These are phyloP conservation scores for Skeletonema grethae DNA, from an alignment of 108 stramenopile genomes.

Conservation along the genomic window DNA sequence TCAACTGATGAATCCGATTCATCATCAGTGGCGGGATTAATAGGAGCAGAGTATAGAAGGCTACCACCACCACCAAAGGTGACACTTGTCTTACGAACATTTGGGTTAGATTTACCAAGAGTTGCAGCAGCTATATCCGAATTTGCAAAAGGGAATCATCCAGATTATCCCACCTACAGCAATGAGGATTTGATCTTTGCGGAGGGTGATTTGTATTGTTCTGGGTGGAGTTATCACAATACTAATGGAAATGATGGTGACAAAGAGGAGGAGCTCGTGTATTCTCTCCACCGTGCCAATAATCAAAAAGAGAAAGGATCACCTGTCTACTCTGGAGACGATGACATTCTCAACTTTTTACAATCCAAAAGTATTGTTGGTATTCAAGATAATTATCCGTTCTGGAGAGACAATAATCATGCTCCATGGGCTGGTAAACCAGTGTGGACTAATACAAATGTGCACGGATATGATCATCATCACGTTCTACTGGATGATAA, in stretches of 20 bases:
- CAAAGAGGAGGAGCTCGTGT: constrained; percentile 15
- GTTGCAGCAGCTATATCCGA: constrained; percentile 62
- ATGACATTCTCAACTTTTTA: constrained; percentile 59
- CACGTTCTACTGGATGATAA: constrained; percentile 90
- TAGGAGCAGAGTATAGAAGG: neutral
- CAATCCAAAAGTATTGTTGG: constrained; percentile 60
- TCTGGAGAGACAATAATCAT: constrained; percentile 65
- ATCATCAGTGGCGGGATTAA: neutral
- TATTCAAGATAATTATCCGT: constrained; percentile 80
- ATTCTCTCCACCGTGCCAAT: constrained; percentile 18
- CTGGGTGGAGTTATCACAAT: constrained; percentile 49
- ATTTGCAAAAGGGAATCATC: constrained; percentile 80
- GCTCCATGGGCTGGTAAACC: constrained; percentile 84
- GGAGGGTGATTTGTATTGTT: constrained; percentile 46
- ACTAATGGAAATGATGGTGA: neutral
- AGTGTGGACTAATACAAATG: constrained; percentile 64
- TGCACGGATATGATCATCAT: constrained; percentile 50
- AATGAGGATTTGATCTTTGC: constrained; percentile 53
- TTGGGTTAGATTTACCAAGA: constrained; percentile 71
- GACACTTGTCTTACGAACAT: constrained; percentile 81
- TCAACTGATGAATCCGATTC: neutral
- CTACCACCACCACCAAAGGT: constrained; percentile 31
- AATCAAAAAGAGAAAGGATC: neutral
- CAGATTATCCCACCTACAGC: constrained; percentile 60
- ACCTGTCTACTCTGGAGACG: constrained; percentile 66